Conservation (phyloP, 768 basidiomycete genomes). For the Termitomyces sp. region DNA sequence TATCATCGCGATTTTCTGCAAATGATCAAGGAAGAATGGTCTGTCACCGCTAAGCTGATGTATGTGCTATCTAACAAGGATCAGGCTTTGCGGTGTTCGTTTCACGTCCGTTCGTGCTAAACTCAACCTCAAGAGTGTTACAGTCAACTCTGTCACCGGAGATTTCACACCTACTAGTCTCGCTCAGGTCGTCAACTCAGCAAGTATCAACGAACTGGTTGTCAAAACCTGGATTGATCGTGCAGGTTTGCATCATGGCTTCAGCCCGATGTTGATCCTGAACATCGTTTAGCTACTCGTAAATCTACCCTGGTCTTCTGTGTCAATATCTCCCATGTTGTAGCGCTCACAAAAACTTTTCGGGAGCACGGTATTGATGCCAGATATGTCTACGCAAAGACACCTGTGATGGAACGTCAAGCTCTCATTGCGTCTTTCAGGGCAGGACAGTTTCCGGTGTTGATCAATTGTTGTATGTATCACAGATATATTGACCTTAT, state of each 20-base stretch:
- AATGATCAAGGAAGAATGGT: conserved; percentile 94
- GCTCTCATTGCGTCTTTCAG: conserved; percentile 64
- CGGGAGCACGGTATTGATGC: conserved; percentile 78
- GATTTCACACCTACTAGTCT: conserved; percentile 82
- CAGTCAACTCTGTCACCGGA: conserved; percentile 59
- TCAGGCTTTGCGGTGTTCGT: conserved; percentile 78
- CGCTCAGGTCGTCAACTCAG: conserved; percentile 77
- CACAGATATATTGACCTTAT: neutral
- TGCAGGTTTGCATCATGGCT: conserved; percentile 49
- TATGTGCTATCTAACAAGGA: conserved; percentile 12
- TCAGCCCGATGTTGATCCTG: neutral
- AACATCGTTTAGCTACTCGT: conserved; percentile 39
- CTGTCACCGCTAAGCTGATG: conserved; percentile 9
- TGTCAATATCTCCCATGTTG: conserved; percentile 78
- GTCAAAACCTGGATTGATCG: conserved; percentile 84
- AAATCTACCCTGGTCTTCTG: conserved; percentile 93
- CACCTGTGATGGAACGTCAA: conserved; percentile 58
- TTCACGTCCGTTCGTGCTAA: conserved; percentile 80
- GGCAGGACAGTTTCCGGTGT: conserved; percentile 70
- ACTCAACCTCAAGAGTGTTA: conserved; percentile 64
- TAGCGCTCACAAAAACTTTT: conserved; percentile 67
- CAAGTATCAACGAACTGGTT: conserved; percentile 69
- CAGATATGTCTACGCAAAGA: conserved; percentile 68
- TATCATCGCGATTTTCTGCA: conserved; percentile 88
- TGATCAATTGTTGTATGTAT: conserved; percentile 79